Percentiles rank a stretch among this genome's conserved stretches.
These are phyloP conservation scores for Phtheirospermum japonicum DNA, from an alignment of 257 asterid genomes.

Conservation along the genomic window DNA sequence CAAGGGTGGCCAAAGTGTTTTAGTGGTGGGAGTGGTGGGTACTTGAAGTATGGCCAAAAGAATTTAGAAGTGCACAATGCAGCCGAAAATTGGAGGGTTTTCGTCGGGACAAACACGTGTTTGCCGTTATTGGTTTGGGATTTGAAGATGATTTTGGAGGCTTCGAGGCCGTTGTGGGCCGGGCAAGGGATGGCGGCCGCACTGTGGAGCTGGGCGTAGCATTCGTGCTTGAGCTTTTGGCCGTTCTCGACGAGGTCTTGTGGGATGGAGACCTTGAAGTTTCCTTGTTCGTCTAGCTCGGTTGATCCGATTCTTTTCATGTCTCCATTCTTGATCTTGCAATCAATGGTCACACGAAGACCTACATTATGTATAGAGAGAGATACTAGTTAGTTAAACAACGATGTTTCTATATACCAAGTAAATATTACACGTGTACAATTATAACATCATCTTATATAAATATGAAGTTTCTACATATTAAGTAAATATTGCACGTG, in stretches of 20 bases:
- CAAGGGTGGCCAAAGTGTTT: conserved; percentile 39
- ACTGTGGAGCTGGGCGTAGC: conserved; percentile 83
- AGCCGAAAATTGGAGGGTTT: conserved; percentile 59
- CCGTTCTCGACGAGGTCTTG: conserved; percentile 44
- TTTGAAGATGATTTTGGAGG: conserved; percentile 51
- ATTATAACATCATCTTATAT: neutral
- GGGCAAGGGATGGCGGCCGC: conserved; percentile 73
- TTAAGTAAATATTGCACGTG: too few relatives aligned
- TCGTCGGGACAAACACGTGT: conserved; percentile 38
- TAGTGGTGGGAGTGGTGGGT: conserved; percentile 58
- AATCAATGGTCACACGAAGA: conserved; percentile 70
- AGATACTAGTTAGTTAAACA: too few relatives aligned
- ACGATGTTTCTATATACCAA: too few relatives aligned
- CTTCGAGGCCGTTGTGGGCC: conserved; percentile 53
- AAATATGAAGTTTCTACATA: too few relatives aligned
- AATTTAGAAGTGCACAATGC: conserved; percentile 71
- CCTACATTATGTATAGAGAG: conserved; percentile 36
- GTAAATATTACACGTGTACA: neutral
- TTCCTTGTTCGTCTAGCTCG: conserved; percentile 60
- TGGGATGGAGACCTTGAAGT: conserved; percentile 57
- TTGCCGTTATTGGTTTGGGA: conserved; percentile 33
- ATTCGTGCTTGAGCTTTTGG: conserved; percentile 50
- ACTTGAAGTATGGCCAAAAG: conserved; percentile 61
- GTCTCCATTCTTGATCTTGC: conserved; percentile 59
- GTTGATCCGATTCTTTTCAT: conserved; percentile 49